Conservation (phyloP, 2,329 filamentous ascomycete species). For the Bimuria novae-zelandiae region DNA sequence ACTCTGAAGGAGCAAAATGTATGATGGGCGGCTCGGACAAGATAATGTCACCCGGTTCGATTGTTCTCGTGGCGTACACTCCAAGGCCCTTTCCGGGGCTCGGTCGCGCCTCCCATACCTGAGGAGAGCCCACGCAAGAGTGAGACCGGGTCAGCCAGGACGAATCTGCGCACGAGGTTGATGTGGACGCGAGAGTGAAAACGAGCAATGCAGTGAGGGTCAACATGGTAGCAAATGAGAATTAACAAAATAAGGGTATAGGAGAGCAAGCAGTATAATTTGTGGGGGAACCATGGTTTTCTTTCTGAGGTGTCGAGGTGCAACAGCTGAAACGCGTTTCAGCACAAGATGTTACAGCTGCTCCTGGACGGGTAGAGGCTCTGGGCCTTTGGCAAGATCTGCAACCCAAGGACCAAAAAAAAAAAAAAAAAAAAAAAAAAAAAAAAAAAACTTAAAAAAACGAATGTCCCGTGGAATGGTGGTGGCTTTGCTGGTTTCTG, state of each 20-base stretch:
- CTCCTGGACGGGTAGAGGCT: too few relatives aligned
- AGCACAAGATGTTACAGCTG: constrained; percentile 3
- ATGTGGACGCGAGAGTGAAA: neutral
- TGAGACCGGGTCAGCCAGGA: constrained; percentile 22
- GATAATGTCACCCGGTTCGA: constrained; percentile 47
- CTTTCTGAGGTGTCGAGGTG: neutral
- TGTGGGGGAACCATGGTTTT: neutral
- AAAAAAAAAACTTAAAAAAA: too few relatives aligned
- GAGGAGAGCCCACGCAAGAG: constrained; percentile 30
- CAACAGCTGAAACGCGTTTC: constrained; percentile 15
- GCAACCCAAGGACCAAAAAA: too few relatives aligned
- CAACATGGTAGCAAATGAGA: neutral
- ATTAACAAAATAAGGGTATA: too few relatives aligned
- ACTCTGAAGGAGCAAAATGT: constrained; percentile 32
- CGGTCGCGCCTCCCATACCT: constrained; percentile 32
- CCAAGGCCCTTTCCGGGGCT: constrained; percentile 51
- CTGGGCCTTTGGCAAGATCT: too few relatives aligned
- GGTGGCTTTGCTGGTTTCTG: too few relatives aligned
- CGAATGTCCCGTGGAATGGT: too few relatives aligned
- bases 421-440: too few relatives aligned
- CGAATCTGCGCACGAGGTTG: constrained; percentile 12
- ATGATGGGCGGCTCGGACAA: constrained; percentile 49
- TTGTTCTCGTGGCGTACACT: constrained; percentile 45
- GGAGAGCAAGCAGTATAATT: neutral
- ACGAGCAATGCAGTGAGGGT: neutral